Evolutionary conservation across 2,329 filamentous ascomycete genomes (phyloP), one percentile per base, ranked within the genome.

Genomic region (Fragosphaeria purpurea): DNA sequence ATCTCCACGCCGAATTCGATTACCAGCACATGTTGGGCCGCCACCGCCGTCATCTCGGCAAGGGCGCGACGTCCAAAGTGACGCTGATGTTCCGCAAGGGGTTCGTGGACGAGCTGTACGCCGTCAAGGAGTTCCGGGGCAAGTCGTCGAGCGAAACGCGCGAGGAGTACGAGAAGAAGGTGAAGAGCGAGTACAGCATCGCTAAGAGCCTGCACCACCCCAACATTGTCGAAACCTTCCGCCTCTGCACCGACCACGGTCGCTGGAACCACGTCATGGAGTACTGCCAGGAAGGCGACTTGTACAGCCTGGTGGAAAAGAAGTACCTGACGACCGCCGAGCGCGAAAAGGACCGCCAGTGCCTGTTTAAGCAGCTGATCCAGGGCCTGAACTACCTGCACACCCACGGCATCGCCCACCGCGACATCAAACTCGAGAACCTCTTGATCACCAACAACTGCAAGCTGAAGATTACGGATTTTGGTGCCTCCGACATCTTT

Each of bases 211-310:
- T 90, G 54, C 80, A 88, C 60, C 88, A 95, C 63, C 87, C 88
- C 47, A 95, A 95, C 64, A 86, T 95, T 59, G 85, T 95, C 56
- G 79, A 88, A 65, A 90, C 87, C 0, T 70, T 89, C 50, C 80
- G 83, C 34, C 73, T 95, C 6, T 93, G 88, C 69, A 81, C 77
- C 11, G 77, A 89, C 58, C 78, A 82, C 58, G 80, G 79, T 35
- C 81, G 84, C 40, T 94, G 86, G 85, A 90, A 88, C 63, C 87
- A 94, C 63, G 87, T 95, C 50, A 95, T 95, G 89, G 88, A 95
- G 63, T 94, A 86, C 64, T 95, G 89, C 69, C 76, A 80, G 4
- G 80, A 88, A 58, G 88, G 89, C 44, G 89, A 95, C 61, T 70
- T 95, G 6, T 91, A 85, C 64, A 74, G 75, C 55, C 70, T 95